phyloP scores from a whole-genome alignment of 768 basidiomycete genomes.

The Suillus variegatus region DNA sequence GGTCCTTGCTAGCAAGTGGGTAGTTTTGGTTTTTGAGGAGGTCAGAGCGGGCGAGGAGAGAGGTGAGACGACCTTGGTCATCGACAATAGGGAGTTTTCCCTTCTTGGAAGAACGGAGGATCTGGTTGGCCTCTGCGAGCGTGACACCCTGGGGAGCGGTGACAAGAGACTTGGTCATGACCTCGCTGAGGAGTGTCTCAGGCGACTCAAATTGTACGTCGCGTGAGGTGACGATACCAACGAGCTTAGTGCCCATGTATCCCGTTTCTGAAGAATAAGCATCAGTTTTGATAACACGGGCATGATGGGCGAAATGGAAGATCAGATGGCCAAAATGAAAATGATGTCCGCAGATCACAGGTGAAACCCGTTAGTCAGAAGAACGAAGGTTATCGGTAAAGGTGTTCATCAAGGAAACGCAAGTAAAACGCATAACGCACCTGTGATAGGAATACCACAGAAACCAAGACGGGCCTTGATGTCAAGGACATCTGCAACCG shows the following conservation, averaged over 20 bases:
- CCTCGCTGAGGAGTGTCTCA: slow-evolving; percentile 62
- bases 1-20: slow-evolving; percentile 91
- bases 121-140: slow-evolving; percentile 86
- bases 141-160: slow-evolving; percentile 89
- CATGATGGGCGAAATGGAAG: slow-evolving; percentile 8
- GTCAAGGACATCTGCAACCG: slow-evolving; percentile 87
- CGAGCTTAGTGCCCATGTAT: slow-evolving; percentile 82
- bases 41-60: slow-evolving; percentile 94
- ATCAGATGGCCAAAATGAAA: slow-evolving; percentile 25
- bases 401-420: slow-evolving; percentile 43
- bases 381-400: slow-evolving; percentile 81
- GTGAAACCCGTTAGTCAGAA: slow-evolving; percentile 72
- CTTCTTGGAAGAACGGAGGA: slow-evolving; percentile 95
- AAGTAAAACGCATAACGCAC: slow-evolving; percentile 49
- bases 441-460: slow-evolving; percentile 96
- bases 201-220: slow-evolving; percentile 91
- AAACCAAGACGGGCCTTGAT: slow-evolving; percentile 93
- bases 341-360: slow-evolving; percentile 74
- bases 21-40: slow-evolving; percentile 97
- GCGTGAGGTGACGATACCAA: slow-evolving; percentile 95
- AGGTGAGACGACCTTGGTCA: slow-evolving; percentile 60
- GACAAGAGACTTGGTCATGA: slow-evolving; percentile 91
- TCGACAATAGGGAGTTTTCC: slow-evolving; percentile 93
- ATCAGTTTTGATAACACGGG: slow-evolving; percentile 18
- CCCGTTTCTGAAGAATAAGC: slow-evolving; percentile 67